Percentiles rank a stretch among this genome's conserved stretches.
Conservation (phyloP, 2,329 filamentous ascomycete species). For the Fusarium verrucosum region DNA sequence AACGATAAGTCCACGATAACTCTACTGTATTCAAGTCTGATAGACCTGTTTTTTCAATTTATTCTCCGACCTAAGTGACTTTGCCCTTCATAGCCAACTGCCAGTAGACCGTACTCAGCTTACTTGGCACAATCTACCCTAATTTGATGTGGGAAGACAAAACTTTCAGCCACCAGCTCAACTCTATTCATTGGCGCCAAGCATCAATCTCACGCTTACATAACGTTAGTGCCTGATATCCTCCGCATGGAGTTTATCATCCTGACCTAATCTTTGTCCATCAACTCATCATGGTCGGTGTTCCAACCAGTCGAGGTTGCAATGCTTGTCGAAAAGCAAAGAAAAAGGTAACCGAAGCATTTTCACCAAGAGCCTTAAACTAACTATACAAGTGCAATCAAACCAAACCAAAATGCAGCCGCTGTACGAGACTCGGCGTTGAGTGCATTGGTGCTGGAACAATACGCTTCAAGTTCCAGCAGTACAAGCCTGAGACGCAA, state of each 20-base stretch:
- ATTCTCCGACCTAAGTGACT: too few species aligned
- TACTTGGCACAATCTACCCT: background rate
- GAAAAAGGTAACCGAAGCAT: background rate
- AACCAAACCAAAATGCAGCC: constrained; percentile 14
- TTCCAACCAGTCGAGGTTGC: constrained; percentile 19
- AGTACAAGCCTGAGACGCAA: constrained; percentile 4
- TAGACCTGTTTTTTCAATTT: too few species aligned
- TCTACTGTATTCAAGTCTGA: too few species aligned
- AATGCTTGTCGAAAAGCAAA: constrained; percentile 17
- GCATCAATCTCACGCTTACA: background rate
- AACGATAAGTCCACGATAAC: too few species aligned
- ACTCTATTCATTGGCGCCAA: background rate
- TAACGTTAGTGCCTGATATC: background rate
- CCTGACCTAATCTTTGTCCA: background rate
- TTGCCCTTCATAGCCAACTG: background rate
- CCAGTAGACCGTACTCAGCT: background rate
- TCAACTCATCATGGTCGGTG: constrained; percentile 9
- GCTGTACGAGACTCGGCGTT: background rate
- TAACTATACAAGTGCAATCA: constrained; percentile 10
- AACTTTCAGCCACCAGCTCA: too few species aligned
- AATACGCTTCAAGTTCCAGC: constrained; percentile 17
- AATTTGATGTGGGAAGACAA: too few species aligned
- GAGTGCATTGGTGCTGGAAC: background rate
- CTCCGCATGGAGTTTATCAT: background rate
- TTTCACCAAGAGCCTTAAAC: fast-evolving